Evolutionary conservation across 2,329 filamentous ascomycete genomes (phyloP), one percentile per base, ranked within the genome.

Genomic region (Aspergillus sp.): DNA sequence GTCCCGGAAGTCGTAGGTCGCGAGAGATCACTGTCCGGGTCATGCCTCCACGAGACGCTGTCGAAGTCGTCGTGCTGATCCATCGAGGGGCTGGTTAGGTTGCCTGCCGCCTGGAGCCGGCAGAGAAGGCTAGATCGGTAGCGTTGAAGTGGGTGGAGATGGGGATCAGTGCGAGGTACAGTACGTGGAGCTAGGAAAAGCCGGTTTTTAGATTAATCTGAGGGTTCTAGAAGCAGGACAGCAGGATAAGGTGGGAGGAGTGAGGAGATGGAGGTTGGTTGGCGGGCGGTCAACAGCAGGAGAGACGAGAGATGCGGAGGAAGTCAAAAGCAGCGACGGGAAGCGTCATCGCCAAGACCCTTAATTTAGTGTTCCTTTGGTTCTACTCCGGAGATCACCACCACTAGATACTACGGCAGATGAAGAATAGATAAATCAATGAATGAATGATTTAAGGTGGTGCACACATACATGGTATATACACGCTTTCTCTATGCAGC

Each of bases 21-120:
- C 8, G 74, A 76, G 7, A 68, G 73, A 61, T 81, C 77, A 60
- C 80, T 80, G 48, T 84, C 83, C 8, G 73, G 71, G 61, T 89
- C 87, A 73, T 86, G 88, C 67, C 85, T 83, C 91, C 91, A 96
- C 60, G 89, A 89, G 64, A 94, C 87, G 73, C 86, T 90, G 73
- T 91, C 90, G 77, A 95, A 95, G 78, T 90, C 89, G 77, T 91
- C 89, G 73, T 82, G 75, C 62, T 78, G 71, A 64, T 80, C 78
- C 79, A 81, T 81, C 61, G 70, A 67, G 64, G 67, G 66, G 68
- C 54, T 62, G 32, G 32, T 36, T 36, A 2, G 32, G 11, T 36
- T 36, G 32, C 32, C 32, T 36, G 59, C 60, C 58, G 51, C 44
- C 57, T 36, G 49, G 47, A 49, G 32, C 51, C 44, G 61, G 51